phyloP scores from a whole-genome alignment of 768 basidiomycete species.

The Suillus alpinus region DNA sequence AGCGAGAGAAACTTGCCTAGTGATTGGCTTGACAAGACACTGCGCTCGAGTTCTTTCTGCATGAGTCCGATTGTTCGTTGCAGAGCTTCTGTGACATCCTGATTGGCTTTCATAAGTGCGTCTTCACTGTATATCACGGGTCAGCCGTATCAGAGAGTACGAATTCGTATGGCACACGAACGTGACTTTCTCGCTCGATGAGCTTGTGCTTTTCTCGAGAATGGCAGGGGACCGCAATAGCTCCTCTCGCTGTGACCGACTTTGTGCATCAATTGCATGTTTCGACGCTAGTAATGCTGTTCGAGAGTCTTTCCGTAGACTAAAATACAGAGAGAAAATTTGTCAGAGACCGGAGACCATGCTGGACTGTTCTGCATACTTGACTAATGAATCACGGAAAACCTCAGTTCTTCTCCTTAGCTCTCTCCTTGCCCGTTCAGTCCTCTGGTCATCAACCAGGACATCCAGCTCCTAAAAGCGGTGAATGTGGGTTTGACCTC shows the following conservation, averaged over 20 bases:
- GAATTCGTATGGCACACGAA: conserved; percentile 34
- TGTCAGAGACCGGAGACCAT: background rate
- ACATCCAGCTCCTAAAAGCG: conserved; percentile 58
- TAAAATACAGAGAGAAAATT: conserved; percentile 23
- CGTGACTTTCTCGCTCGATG: conserved; percentile 58
- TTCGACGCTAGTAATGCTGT: conserved; percentile 74
- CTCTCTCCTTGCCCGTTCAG: conserved; percentile 48
- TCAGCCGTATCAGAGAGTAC: background rate
- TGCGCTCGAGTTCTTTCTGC: conserved; percentile 90
- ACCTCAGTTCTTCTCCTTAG: conserved; percentile 49
- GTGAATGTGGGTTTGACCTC: background rate
- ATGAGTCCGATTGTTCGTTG: conserved; percentile 81
- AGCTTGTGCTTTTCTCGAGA: conserved; percentile 40
- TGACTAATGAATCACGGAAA: conserved; percentile 44
- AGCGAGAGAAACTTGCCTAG: conserved; percentile 51
- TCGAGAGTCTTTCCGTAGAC: conserved; percentile 61
- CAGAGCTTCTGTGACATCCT: conserved; percentile 85
- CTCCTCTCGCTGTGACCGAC: conserved; percentile 63
- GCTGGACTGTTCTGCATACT: conserved; percentile 40
- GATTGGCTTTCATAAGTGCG: conserved; percentile 81
- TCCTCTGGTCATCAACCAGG: conserved; percentile 69
- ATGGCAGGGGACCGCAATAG: conserved; percentile 53
- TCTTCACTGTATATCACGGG: conserved; percentile 58
- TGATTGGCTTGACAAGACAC: conserved; percentile 81
- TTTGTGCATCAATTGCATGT: conserved; percentile 61